A percentile compares a stretch with the other conserved stretches of the same genome.
Evolutionary conservation across 2,329 filamentous ascomycete genomes (phyloP).

Genomic region (Arthrobotrys sinensis): DNA sequence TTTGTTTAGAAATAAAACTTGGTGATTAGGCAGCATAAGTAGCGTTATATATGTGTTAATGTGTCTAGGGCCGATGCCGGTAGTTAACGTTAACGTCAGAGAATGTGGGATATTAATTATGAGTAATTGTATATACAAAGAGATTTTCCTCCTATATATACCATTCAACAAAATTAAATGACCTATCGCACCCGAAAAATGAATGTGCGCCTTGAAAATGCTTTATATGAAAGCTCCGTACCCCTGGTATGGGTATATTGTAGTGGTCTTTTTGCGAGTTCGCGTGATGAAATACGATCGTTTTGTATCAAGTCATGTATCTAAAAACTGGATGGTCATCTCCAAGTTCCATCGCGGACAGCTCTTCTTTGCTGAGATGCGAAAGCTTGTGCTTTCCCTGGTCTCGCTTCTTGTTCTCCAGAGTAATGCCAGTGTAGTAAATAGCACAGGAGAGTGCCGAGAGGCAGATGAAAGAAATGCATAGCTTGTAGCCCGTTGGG

Average conservation of each 20-base stretch:
- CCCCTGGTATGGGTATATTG: slow-evolving; percentile 29
- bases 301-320: slow-evolving; percentile 71
- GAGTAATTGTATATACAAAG: slow-evolving; percentile 13
- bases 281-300: background rate
- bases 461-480: slow-evolving; percentile 80
- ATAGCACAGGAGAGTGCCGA: slow-evolving; percentile 75
- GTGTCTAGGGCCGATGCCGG: too few relatives aligned
- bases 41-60: too few relatives aligned
- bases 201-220: slow-evolving; percentile 58
- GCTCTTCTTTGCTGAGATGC: slow-evolving; percentile 74
- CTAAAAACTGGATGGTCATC: slow-evolving; percentile 75
- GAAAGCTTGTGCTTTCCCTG: slow-evolving; percentile 68
- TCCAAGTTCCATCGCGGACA: slow-evolving; percentile 73
- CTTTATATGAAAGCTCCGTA: slow-evolving; percentile 11
- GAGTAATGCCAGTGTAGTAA: slow-evolving; percentile 75
- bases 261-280: background rate
- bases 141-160: background rate
- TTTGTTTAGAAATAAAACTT: too few relatives aligned
- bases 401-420: slow-evolving; percentile 76
- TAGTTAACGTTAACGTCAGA: background rate
- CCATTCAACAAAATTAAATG: background rate
- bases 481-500: slow-evolving; percentile 82
- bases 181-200: slow-evolving; percentile 25
- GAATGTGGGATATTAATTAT: slow-evolving; percentile 18
- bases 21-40: too few relatives aligned